phyloP scores from a whole-genome alignment of 306 rosid species.

The Pterocarpus santalinus region DNA sequence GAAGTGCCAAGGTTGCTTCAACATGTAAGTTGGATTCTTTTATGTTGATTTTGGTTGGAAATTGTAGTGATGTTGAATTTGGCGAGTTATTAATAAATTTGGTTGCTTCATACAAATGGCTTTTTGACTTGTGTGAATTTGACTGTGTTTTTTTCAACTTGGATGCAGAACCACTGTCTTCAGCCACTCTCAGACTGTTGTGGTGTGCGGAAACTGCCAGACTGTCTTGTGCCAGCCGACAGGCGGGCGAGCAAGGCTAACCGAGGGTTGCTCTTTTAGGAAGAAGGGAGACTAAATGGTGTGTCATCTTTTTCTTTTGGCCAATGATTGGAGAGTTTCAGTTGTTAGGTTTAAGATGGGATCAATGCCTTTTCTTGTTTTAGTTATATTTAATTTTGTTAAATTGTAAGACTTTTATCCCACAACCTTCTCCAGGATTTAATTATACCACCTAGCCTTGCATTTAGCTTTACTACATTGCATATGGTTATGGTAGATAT shows the following conservation, averaged over 20 bases:
- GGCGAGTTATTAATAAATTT: too few relatives aligned
- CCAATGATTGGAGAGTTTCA: constrained; percentile 33
- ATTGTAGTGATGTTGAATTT: not conserved
- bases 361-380: constrained; percentile 22
- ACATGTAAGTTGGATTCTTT: constrained; percentile 54
- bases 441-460: not conserved
- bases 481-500: constrained; percentile 11
- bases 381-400: constrained; percentile 45
- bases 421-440: not conserved
- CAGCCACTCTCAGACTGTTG: constrained; percentile 66
- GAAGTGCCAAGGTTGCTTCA: constrained; percentile 68
- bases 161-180: constrained; percentile 63
- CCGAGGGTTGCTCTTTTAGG: constrained; percentile 68
- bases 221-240: constrained; percentile 68
- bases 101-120: too few relatives aligned
- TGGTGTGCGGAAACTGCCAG: constrained; percentile 66
- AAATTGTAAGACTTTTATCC: constrained; percentile 20
- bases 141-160: not conserved
- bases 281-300: constrained; percentile 59
- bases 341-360: constrained; percentile 29
- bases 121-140: not conserved
- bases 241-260: constrained; percentile 61
- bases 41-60: not conserved
- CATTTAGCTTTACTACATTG: not conserved
- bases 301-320: constrained; percentile 21